Conservation (phyloP, 495 filamentous ascomycete genomes). For the Lasiosphaeria miniovina region DNA sequence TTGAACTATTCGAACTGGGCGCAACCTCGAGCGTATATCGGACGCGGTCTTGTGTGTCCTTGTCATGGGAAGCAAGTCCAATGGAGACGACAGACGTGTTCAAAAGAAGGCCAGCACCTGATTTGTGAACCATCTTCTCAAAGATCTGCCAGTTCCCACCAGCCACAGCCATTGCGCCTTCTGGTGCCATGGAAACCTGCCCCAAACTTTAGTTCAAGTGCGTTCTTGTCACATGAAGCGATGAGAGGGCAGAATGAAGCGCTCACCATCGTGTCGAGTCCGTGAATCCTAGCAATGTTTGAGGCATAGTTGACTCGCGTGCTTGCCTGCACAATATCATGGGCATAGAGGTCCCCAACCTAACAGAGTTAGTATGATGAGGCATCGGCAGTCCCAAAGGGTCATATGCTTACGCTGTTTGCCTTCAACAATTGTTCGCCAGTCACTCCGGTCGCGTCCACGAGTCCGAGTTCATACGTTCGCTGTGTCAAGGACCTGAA, state of each 20-base stretch:
- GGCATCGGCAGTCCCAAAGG: not conserved
- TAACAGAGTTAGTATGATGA: constrained; percentile 15
- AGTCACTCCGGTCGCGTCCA: constrained; percentile 60
- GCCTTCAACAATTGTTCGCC: constrained; percentile 65
- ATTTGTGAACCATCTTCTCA: constrained; percentile 66
- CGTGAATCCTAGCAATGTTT: constrained; percentile 81
- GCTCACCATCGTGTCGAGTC: constrained; percentile 87
- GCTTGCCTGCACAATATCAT: constrained; percentile 86
- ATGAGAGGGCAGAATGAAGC: not conserved
- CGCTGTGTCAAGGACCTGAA: constrained; percentile 70
- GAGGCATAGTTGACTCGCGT: constrained; percentile 96
- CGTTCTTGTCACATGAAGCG: not conserved
- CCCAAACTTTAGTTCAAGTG: constrained; percentile 10
- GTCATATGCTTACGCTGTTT: constrained; percentile 50
- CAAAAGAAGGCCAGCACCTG: constrained; percentile 58
- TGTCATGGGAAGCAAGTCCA: constrained; percentile 35
- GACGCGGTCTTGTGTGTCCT: constrained; percentile 22
- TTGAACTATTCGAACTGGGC: constrained; percentile 24
- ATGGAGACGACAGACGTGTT: constrained; percentile 69
- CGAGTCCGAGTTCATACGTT: constrained; percentile 62
- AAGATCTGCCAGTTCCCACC: constrained; percentile 98
- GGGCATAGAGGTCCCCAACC: constrained; percentile 64
- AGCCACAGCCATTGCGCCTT: constrained; percentile 72
- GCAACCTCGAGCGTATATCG: constrained; percentile 52
- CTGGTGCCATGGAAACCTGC: constrained; percentile 68